Evolutionary conservation across 176 grass and related monocot species (phyloP).

Genomic region (Cenchrus fungigraminus): DNA sequence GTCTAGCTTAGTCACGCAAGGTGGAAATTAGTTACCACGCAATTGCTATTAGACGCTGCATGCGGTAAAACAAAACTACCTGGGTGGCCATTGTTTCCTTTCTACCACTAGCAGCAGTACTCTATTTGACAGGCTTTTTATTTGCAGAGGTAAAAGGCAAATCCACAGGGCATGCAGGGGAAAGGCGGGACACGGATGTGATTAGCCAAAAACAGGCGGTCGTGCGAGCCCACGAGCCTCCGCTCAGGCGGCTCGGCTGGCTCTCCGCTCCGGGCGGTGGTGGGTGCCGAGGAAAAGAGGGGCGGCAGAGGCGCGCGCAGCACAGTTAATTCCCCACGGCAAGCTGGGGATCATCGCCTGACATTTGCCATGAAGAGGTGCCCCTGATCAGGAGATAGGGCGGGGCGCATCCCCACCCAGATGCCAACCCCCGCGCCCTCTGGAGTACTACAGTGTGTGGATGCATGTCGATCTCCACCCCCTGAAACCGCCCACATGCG

Average conservation of each 20-base stretch:
- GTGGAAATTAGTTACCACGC: too few relatives aligned
- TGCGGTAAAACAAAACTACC: too few relatives aligned
- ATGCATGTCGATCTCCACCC: neutral
- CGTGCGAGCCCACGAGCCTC: neutral
- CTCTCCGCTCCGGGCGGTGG: neutral
- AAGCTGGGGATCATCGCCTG: conserved; percentile 54
- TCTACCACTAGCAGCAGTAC: too few relatives aligned
- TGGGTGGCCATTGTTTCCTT: too few relatives aligned
- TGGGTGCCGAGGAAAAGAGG: conserved; percentile 34
- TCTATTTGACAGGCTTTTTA: neutral
- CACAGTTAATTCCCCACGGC: conserved; percentile 41
- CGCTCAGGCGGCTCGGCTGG: neutral
- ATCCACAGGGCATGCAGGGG: neutral
- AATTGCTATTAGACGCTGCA: too few relatives aligned
- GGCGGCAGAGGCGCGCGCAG: neutral
- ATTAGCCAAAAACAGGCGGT: conserved; percentile 1
- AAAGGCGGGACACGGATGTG: conserved; percentile 18
- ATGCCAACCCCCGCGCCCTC: conserved; percentile 5
- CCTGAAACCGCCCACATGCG: neutral
- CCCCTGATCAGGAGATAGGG: conserved; percentile 47
- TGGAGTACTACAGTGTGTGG: too few relatives aligned
- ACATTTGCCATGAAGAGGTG: conserved; percentile 55
- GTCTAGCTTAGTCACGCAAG: too few relatives aligned
- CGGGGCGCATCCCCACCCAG: neutral
- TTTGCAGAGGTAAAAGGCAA: neutral